phyloP scores from a whole-genome alignment of 2,329 filamentous ascomycete species.

The Phaeosphaeriaceae sp. region DNA sequence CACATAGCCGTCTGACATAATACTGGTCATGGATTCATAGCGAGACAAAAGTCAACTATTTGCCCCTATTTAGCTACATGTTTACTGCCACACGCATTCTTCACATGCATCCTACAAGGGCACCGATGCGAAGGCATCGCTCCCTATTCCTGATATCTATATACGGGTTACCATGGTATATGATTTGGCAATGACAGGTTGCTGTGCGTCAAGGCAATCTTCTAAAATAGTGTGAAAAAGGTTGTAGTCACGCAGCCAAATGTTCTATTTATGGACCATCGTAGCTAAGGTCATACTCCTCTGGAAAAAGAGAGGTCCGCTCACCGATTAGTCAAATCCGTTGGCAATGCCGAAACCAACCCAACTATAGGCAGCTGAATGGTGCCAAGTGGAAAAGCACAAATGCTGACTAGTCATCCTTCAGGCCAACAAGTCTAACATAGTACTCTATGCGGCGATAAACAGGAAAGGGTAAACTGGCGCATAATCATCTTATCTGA shows the following conservation, averaged over 20 bases:
- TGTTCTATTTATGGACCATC: background rate
- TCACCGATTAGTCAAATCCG: background rate
- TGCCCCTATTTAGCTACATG: slow-evolving; percentile 4
- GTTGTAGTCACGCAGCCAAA: background rate
- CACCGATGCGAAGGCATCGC: no score
- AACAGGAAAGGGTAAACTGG: no score
- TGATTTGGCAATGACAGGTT: background rate
- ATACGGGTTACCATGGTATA: background rate
- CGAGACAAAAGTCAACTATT: background rate
- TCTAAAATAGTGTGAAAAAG: background rate
- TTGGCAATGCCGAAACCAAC: background rate
- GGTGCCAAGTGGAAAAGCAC: no score
- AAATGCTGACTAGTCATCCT: background rate
- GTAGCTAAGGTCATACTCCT: background rate
- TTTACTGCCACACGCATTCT: slow-evolving; percentile 14
- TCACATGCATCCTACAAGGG: no score
- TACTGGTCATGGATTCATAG: background rate
- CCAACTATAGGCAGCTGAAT: background rate
- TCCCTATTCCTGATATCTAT: no score
- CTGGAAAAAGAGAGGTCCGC: background rate
- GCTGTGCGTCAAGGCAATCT: background rate
- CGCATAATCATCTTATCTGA: no score
- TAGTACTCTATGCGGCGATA: no score
- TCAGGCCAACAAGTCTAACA: background rate
- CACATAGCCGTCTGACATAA: slow-evolving; percentile 28